These are phyloP conservation scores for Xylariaceae sp. DNA, from an alignment of 2,329 filamentous ascomycete species.

Conservation along the genomic window DNA sequence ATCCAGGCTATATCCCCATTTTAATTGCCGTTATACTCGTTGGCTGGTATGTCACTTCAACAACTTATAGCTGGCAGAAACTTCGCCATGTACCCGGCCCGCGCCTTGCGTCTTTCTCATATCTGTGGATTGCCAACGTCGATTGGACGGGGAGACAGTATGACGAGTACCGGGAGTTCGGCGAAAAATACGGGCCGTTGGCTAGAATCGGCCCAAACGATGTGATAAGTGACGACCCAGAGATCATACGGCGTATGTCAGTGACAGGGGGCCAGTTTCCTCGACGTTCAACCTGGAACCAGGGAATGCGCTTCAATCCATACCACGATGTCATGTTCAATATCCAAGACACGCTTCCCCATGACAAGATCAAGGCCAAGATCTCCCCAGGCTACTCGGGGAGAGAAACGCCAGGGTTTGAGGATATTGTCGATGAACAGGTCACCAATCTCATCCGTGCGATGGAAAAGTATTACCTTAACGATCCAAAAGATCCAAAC, in stretches of 20 bases:
- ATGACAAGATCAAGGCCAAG: slow-evolving; percentile 22
- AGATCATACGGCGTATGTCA: slow-evolving; percentile 18
- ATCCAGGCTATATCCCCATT: too few relatives aligned
- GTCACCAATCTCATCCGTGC: slow-evolving; percentile 14
- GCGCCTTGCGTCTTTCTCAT: slow-evolving; percentile 31
- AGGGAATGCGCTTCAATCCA: slow-evolving; percentile 17
- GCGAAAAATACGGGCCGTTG: slow-evolving; percentile 26
- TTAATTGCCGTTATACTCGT: too few relatives aligned
- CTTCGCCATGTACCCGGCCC: slow-evolving; percentile 18
- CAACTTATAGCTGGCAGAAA: neutral
- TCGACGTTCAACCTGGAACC: slow-evolving; percentile 19
- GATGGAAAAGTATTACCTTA: slow-evolving; percentile 19
- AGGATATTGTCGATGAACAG: slow-evolving; percentile 20
- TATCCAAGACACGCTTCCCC: slow-evolving; percentile 12
- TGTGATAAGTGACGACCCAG: slow-evolving; percentile 32
- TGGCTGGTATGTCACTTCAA: neutral
- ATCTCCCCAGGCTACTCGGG: slow-evolving; percentile 19
- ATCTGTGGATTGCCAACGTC: slow-evolving; percentile 30
- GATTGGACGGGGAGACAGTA: slow-evolving; percentile 23
- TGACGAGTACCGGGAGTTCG: slow-evolving; percentile 20
- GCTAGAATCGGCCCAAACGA: slow-evolving; percentile 37
- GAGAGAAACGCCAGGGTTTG: slow-evolving; percentile 19
- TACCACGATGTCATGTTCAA: slow-evolving; percentile 19
- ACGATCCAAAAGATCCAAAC: neutral
- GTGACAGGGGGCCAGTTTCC: slow-evolving; percentile 12